Conservation (phyloP, 169 alveolate genomes). For the Plasmodium adleri region DNA sequence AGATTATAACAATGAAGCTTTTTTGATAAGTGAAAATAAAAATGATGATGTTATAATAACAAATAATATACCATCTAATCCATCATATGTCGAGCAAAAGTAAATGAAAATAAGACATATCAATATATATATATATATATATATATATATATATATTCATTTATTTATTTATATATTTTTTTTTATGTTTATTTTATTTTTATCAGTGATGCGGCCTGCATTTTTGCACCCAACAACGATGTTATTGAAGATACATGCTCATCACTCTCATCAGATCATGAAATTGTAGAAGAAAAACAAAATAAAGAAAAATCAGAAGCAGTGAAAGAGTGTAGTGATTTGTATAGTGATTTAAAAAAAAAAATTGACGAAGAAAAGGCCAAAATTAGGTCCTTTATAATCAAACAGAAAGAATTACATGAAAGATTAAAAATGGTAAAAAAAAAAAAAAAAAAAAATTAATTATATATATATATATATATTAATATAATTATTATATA, state of each 20-base stretch:
- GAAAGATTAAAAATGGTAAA: constrained; percentile 72
- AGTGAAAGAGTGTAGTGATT: constrained; percentile 53
- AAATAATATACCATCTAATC: constrained; percentile 33
- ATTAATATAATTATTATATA: not conserved
- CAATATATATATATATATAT: not conserved
- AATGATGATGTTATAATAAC: constrained; percentile 20
- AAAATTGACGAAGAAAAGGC: constrained; percentile 80
- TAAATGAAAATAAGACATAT: not conserved
- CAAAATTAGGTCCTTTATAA: constrained; percentile 81
- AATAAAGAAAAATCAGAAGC: constrained; percentile 48
- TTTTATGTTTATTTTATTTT: not conserved
- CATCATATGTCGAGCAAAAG: constrained; percentile 55
- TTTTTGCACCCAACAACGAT: constrained; percentile 71
- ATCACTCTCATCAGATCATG: constrained; percentile 73
- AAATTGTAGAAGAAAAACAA: constrained; percentile 46
- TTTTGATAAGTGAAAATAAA: constrained; percentile 17
- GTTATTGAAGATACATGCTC: constrained; percentile 73
- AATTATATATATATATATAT: not conserved
- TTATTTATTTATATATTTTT: not conserved
- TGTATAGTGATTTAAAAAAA: constrained; percentile 77
- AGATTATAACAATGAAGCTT: constrained; percentile 13
- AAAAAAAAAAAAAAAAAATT: not conserved
- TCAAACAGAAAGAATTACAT: constrained; percentile 81
- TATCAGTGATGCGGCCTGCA: constrained; percentile 63
- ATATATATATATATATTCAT: not conserved